phyloP scores from a whole-genome alignment of 2,329 filamentous ascomycete species.

The Bipolaris oryzae region DNA sequence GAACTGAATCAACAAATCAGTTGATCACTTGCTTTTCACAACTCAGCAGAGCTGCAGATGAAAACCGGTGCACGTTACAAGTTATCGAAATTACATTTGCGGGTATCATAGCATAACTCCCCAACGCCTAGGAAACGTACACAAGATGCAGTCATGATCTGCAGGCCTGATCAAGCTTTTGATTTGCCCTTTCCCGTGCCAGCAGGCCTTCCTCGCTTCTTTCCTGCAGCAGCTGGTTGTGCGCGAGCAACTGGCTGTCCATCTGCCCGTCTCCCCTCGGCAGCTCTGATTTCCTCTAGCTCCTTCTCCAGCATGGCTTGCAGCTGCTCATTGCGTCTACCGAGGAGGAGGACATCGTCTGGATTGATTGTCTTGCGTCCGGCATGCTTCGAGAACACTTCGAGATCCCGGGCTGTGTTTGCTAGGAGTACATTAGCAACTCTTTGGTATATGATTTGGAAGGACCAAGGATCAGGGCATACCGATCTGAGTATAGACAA shows the following conservation, averaged over 20 bases:
- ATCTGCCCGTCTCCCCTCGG: slow-evolving; percentile 32
- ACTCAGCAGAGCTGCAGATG: neutral
- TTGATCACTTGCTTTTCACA: neutral
- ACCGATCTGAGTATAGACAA: slow-evolving; percentile 89
- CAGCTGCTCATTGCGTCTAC: slow-evolving; percentile 84
- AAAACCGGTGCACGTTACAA: neutral
- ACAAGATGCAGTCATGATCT: neutral
- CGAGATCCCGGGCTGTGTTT: slow-evolving; percentile 62
- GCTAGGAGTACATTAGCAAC: slow-evolving; percentile 21
- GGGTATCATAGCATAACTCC: slow-evolving; percentile 20
- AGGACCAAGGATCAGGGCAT: slow-evolving; percentile 30
- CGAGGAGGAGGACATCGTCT: slow-evolving; percentile 86
- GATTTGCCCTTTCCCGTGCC: slow-evolving; percentile 35
- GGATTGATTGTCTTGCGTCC: slow-evolving; percentile 79
- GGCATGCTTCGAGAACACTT: slow-evolving; percentile 71
- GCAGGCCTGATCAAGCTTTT: slow-evolving; percentile 7
- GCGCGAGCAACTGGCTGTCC: slow-evolving; percentile 13
- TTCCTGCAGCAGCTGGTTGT: slow-evolving; percentile 13
- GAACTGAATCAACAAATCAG: neutral
- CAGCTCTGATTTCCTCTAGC: slow-evolving; percentile 59
- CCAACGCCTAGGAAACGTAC: neutral
- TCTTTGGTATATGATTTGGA: neutral
- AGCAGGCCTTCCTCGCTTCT: slow-evolving; percentile 31
- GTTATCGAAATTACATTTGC: neutral
- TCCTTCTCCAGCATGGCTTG: slow-evolving; percentile 74